Evolutionary conservation across 306 rosid species (phyloP).

Genomic region (Cicer bijugum): DNA sequence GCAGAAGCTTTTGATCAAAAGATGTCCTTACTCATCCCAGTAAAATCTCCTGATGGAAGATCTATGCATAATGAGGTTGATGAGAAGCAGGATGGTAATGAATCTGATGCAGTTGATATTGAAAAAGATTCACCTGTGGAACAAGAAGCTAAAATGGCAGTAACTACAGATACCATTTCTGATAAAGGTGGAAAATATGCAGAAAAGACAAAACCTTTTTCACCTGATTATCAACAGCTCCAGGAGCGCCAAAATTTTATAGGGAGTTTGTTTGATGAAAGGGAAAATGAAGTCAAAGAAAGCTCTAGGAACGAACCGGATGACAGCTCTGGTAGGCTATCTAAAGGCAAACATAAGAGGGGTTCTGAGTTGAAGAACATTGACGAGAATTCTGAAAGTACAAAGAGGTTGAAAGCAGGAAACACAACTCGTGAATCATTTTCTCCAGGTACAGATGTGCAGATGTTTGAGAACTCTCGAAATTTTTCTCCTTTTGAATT

Average conservation of each 20-base stretch:
- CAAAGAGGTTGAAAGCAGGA: conserved; percentile 68
- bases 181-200: conserved; percentile 49
- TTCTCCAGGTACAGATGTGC: conserved; percentile 61
- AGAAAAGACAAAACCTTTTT: conserved; percentile 53
- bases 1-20: conserved; percentile 58
- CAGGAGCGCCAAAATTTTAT: conserved; percentile 64
- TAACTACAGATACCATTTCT: conserved; percentile 41
- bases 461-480: conserved; percentile 53
- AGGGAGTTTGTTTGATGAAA: conserved; percentile 75
- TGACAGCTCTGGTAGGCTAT: conserved; percentile 70
- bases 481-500: conserved; percentile 61
- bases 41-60: conserved; percentile 63
- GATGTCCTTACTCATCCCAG: conserved; percentile 54
- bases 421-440: conserved; percentile 47
- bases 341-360: conserved; percentile 70
- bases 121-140: conserved; percentile 69
- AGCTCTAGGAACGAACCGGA: conserved; percentile 63
- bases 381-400: conserved; percentile 58
- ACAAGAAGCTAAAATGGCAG: conserved; percentile 55
- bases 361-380: conserved; percentile 58
- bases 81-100: conserved; percentile 75
- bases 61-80: conserved; percentile 55
- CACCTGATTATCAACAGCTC: conserved; percentile 61
- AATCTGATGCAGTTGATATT: conserved; percentile 69
- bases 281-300: conserved; percentile 57